Percentiles rank a stretch among this genome's conserved stretches.
Evolutionary conservation across 2,329 filamentous ascomycete species (phyloP).

Genomic region (Biscogniauxia mediterranea): DNA sequence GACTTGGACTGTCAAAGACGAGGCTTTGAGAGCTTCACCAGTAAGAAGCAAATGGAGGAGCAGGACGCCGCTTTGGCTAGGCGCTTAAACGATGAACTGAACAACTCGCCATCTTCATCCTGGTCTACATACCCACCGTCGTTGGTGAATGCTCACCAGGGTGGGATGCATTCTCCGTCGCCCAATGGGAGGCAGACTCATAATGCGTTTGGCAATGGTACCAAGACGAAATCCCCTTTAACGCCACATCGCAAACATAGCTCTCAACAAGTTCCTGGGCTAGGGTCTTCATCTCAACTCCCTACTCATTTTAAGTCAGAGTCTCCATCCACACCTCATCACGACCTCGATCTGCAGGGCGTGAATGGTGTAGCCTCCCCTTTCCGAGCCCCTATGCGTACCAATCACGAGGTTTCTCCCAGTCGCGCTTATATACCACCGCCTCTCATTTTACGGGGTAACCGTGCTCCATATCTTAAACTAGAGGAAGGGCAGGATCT

Average conservation of each 20-base stretch:
- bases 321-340: neutral
- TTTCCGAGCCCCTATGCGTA: too few relatives aligned
- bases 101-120: conserved; percentile 5
- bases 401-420: too few relatives aligned
- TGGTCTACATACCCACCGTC: conserved; percentile 2
- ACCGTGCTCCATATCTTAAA: neutral
- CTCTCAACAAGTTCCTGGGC: neutral
- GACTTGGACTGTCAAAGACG: conserved; percentile 30
- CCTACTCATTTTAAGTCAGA: neutral
- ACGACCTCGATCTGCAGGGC: too few relatives aligned
- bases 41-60: conserved; percentile 36
- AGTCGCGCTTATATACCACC: neutral
- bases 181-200: neutral
- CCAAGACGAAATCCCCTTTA: neutral
- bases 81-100: conserved; percentile 16
- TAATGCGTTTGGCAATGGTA: neutral
- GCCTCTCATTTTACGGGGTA: neutral
- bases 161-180: conserved; percentile 8
- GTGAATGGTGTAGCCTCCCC: too few relatives aligned
- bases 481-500: neutral
- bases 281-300: neutral
- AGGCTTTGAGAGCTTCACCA: conserved; percentile 37
- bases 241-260: neutral
- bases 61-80: conserved; percentile 29
- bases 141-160: neutral